Conservation (phyloP, 179 eudicot genomes). For the Silene noctiflora region DNA sequence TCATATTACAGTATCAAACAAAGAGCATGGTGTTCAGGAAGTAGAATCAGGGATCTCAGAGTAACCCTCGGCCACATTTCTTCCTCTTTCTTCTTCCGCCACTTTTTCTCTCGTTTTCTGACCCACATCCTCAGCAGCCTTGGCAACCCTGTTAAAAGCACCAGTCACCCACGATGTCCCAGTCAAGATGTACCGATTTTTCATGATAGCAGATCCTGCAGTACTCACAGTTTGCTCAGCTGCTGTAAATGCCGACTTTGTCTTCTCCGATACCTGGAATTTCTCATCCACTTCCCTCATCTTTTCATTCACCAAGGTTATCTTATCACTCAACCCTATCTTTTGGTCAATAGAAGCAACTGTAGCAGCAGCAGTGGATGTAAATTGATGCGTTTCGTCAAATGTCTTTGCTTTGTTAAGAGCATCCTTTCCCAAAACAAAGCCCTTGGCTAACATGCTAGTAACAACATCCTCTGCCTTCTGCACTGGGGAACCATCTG, state of each 20-base stretch:
- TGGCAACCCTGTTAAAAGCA: conserved; percentile 61
- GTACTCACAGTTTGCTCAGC: conserved; percentile 78
- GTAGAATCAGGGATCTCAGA: conserved; percentile 38
- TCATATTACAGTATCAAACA: conserved; percentile 35
- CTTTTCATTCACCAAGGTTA: conserved; percentile 70
- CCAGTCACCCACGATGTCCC: conserved; percentile 92
- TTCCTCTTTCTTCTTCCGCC: conserved; percentile 52
- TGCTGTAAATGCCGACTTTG: conserved; percentile 64
- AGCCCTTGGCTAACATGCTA: conserved; percentile 86
- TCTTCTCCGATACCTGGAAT: conserved; percentile 81
- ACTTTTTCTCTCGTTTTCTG: conserved; percentile 70
- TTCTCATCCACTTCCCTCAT: conserved; percentile 80
- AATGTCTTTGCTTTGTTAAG: conserved; percentile 66
- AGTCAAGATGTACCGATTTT: conserved; percentile 76
- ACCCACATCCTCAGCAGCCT: conserved; percentile 69
- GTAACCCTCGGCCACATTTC: conserved; percentile 35
- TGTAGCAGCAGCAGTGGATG: conserved; percentile 74
- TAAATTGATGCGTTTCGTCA: conserved; percentile 69
- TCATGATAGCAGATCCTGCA: conserved; percentile 83
- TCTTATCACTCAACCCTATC: conserved; percentile 73
- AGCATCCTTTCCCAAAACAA: conserved; percentile 77
- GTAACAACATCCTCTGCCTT: conserved; percentile 88
- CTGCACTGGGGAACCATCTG: conserved; percentile 48
- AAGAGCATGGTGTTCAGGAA: conserved; percentile 40
- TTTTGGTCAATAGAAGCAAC: conserved; percentile 79